Base-by-base conservation (phyloP, 352 stramenopile species). In the Phytophthora ramorum region DNA sequence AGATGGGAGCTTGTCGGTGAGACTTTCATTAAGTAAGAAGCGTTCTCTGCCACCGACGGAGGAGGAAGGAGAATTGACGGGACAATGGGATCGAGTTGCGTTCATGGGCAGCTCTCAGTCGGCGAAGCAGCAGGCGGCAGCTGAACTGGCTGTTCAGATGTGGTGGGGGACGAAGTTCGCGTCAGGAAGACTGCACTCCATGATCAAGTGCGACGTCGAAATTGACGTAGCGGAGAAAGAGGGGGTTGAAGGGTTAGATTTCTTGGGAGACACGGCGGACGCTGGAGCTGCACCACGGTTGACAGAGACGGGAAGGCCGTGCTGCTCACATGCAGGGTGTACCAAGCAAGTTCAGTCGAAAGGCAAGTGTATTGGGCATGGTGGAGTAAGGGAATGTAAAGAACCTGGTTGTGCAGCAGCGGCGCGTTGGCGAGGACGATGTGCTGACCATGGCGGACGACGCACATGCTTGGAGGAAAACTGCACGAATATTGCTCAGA, bases 301-400 rank as follows among this genome's bases (percentile, higher is more conserved):
- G 4, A 66, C 56, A 7, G 16, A 47, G 3, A 57, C 10, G 6
- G 51, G 58, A 13, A 41, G 53, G 16, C 16, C 24, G 7, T 43
- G 50, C 10, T 73, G 65, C 24, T 69, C 59, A 3, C 54, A 66
- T 41, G 38, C 46, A n/a, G 59, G 54, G 43, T 73, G 65, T 12
- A 54, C 47, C 6, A 69, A 73, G 4, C 59, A 69, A 53, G 41
- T 51, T 6, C 65, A 73, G 26, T 46, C 32, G 2, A 73, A 66
- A 54, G 65, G 59, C 9, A 69, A 69, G 14, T 73, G 65, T 38
- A 69, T 73, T 34, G 45, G 40, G 3, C 65, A 73, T 47, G 65
- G 65, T 19, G 65, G 65, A 9, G 53, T 69, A 0, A 41, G 47
- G 34, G 34, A 44, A 26, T 73, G 65, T 16, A 66, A 38, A 10